Evolutionary conservation across 208 protist genomes (phyloP), one percentile per base, ranked within the genome.

Genomic region (Novymonas esmeraldas): DNA sequence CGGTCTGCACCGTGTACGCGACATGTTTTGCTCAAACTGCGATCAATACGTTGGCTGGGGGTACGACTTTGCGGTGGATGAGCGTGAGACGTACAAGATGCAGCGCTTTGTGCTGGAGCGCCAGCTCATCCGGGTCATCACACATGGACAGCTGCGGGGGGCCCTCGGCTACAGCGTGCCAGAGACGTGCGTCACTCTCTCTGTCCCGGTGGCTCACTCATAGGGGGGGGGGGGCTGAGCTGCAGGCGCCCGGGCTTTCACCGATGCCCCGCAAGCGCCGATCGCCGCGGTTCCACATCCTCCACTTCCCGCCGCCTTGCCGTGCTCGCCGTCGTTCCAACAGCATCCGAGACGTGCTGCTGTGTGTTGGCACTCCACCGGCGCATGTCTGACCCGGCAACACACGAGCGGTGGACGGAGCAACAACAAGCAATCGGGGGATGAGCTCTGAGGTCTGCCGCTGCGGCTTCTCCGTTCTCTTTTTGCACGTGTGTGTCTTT

Each of bases 31-130:
- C 57, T 48, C 78, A 20, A 78, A 65, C 58, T 94, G 89, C 41
- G 89, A 94, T 62, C 66, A 78, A 28, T 87, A 92, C 63, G 48
- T 94, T 36, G 89, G 89, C 13, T 94, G 89, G 85, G 85, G 74
- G 22, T 94, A 94, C 70, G 89, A 94, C 68, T 91, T 90, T 73
- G 85, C 89, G 0, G 76, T 84, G 44, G 79, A 83, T 28, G 85
- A 92, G 50, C 87, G 88, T 51, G 85, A 94, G 76, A 71, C 79
- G 50, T 92, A 92, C 64, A 94, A 94, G 57, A 65, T 90, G 22
- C 76, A 86, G 57, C 82, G 89, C 54, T 94, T 90, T 64, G 89
- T 94, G 29, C 60, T 94, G 39, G 82, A 94, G 75, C 79, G 70
- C 14, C 54, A 77, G 38, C 79, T 94, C 11, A 77, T 94, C 56